These are phyloP conservation scores for Leccinum rimulosum DNA, from an alignment of 768 basidiomycete genomes.

Conservation along the genomic window DNA sequence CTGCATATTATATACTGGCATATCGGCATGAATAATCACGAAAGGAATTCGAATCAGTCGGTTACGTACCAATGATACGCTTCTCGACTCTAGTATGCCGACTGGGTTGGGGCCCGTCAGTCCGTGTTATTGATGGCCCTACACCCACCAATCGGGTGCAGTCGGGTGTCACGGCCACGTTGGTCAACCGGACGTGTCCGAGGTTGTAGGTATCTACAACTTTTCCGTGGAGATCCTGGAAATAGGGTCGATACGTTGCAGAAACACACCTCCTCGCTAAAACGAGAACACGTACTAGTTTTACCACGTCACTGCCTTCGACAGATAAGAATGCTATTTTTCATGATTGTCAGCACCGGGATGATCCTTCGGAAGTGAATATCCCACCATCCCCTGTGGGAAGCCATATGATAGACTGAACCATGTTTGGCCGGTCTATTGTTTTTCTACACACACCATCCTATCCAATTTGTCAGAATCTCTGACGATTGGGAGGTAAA, in stretches of 20 bases:
- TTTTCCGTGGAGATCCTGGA: conserved; percentile 45
- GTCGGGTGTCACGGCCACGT: conserved; percentile 50
- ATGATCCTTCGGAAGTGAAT: conserved; percentile 3
- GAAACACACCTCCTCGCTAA: conserved; percentile 7
- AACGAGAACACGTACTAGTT: conserved; percentile 35
- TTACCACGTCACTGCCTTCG: conserved; percentile 46
- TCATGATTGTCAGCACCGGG: conserved; percentile 14
- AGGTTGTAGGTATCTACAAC: conserved; percentile 43
- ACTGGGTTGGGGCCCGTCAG: conserved; percentile 44
- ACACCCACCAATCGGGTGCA: conserved; percentile 47
- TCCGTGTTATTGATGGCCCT: conserved; percentile 43
- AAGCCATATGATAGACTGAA: conserved; percentile 54
- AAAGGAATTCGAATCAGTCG: not conserved
- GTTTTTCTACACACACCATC: conserved; percentile 50
- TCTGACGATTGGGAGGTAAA: not conserved
- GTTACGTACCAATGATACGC: conserved; percentile 46
- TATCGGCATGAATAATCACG: conserved; percentile 2
- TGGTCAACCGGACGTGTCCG: conserved; percentile 45
- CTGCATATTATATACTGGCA: conserved; percentile 47
- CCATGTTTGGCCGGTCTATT: conserved; percentile 44
- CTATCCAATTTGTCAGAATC: conserved; percentile 26
- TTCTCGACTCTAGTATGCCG: conserved; percentile 50
- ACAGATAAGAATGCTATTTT: conserved; percentile 49
- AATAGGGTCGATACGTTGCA: conserved; percentile 15
- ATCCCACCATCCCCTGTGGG: conserved; percentile 45